Evolutionary conservation across 139 green algal genomes (phyloP).

Genomic region (Picocystis salinarum): DNA sequence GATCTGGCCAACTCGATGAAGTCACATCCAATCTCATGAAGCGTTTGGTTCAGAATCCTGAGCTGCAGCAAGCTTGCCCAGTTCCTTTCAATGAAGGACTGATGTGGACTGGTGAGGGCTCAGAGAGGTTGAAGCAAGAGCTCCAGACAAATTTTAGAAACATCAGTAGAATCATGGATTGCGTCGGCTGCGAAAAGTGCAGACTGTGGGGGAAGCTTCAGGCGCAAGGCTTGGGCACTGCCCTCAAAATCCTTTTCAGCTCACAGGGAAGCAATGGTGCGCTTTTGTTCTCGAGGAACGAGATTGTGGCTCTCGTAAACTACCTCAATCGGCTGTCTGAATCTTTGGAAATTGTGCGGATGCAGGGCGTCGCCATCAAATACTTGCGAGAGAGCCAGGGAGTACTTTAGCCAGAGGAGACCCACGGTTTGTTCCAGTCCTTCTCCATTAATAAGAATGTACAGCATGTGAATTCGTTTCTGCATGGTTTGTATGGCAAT

Average conservation of each 20-base stretch:
- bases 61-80: constrained; percentile 47
- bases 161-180: constrained; percentile 94
- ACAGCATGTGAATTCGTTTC: too few species aligned
- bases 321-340: neutral
- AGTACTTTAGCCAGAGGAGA: too few species aligned
- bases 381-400: too few species aligned
- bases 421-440: too few species aligned
- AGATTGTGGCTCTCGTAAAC: constrained; percentile 1
- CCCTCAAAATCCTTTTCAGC: constrained; percentile 5
- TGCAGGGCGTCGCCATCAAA: too few species aligned
- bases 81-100: constrained; percentile 79
- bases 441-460: too few species aligned
- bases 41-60: constrained; percentile 20
- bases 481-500: too few species aligned
- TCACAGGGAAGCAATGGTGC: neutral
- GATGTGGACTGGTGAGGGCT: constrained; percentile 26
- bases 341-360: neutral
- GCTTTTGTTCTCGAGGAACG: neutral
- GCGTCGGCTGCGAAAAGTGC: constrained; percentile 96
- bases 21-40: constrained; percentile 31
- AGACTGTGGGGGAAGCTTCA: constrained; percentile 98
- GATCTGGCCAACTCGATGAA: constrained; percentile 37
- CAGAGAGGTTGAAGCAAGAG: constrained; percentile 18
- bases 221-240: constrained; percentile 42
- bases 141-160: constrained; percentile 67